These are phyloP conservation scores for Takashimella tepidaria DNA, from an alignment of 1,284 basidiomycete species.

Conservation along the genomic window DNA sequence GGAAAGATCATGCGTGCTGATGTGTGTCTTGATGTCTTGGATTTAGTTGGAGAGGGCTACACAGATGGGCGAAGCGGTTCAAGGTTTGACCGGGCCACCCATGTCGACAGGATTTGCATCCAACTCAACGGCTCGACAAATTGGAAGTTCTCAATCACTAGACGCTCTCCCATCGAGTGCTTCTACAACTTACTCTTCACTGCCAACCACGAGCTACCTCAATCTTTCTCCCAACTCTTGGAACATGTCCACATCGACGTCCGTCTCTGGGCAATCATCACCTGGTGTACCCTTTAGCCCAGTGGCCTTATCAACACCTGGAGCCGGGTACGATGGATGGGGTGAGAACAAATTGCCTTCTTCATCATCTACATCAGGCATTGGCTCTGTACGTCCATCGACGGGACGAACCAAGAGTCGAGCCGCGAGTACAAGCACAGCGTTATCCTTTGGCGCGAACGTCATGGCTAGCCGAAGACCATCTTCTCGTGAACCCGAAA, in stretches of 20 bases:
- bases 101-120: not conserved
- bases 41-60: not conserved
- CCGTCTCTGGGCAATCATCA: not conserved
- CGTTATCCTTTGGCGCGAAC: not conserved
- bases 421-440: constrained; percentile 2
- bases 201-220: not conserved
- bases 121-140: not conserved
- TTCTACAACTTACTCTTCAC: not conserved
- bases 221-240: not conserved
- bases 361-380: constrained; percentile 10
- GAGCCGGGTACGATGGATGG: not conserved
- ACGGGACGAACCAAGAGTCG: constrained; percentile 13
- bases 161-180: not conserved
- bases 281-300: not conserved
- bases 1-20: not conserved
- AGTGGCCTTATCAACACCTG: not conserved
- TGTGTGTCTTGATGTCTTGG: no score
- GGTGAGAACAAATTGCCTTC: constrained; percentile 10
- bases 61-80: not conserved
- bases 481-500: no score
- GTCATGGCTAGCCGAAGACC: constrained; percentile 1
- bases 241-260: constrained; percentile 3
- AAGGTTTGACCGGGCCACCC: not conserved
- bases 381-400: constrained; percentile 9
- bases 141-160: not conserved